Evolutionary conservation across 257 asterid species (phyloP).

Genomic region (Solanum piurae): DNA sequence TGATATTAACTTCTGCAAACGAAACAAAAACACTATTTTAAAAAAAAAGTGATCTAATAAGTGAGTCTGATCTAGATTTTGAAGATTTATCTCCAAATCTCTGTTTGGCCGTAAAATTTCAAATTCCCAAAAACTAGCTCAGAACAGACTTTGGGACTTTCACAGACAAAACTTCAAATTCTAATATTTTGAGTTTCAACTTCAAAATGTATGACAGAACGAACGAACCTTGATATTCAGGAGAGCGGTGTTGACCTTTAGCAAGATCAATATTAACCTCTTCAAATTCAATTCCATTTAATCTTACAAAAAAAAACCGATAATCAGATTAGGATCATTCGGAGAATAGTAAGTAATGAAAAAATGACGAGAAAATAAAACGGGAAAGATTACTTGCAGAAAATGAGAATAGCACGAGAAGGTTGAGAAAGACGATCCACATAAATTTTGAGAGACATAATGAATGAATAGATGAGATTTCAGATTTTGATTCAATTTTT

Average conservation of each 20-base stretch:
- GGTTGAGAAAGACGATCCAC: conserved; percentile 92
- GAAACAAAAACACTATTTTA: neutral
- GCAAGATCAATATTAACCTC: conserved; percentile 51
- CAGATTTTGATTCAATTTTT: neutral
- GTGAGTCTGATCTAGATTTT: neutral
- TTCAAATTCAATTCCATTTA: conserved; percentile 77
- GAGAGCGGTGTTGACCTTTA: conserved; percentile 50
- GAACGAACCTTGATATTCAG: conserved; percentile 54
- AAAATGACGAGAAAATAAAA: neutral
- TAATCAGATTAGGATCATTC: neutral
- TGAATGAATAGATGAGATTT: neutral
- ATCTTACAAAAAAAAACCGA: conserved; percentile 11
- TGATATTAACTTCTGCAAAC: conserved; percentile 51
- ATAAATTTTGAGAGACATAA: conserved; percentile 50
- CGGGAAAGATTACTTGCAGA: conserved; percentile 71
- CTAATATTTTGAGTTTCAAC: too few species aligned
- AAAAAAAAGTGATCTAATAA: neutral
- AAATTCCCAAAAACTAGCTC: neutral
- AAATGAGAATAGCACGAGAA: conserved; percentile 72
- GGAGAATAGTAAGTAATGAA: neutral
- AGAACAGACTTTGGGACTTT: too few species aligned
- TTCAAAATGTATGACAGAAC: too few species aligned
- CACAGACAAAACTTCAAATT: too few species aligned
- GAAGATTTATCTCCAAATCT: neutral
- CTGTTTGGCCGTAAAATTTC: neutral